Base-by-base conservation (phyloP, 2,329 filamentous ascomycete species). In the Fonsecaea nubica region DNA sequence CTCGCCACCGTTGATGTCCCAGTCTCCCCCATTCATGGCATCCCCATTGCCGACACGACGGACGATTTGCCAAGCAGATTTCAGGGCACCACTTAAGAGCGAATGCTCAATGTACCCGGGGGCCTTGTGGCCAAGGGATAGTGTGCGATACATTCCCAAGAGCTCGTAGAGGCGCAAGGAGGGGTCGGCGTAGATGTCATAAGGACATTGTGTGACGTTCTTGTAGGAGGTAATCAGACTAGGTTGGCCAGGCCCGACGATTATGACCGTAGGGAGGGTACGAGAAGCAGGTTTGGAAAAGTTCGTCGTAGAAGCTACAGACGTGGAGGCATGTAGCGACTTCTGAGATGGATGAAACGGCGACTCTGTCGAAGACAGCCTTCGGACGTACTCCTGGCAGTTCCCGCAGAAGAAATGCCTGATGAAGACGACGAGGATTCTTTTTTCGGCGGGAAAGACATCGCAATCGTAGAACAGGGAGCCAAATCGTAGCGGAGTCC, bases 381-480 rank as follows among this genome's bases (percentile, higher is more conserved):
- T 81, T 65, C 86, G 86, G 30, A 93, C 80, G 76, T 90, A 93
- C 75, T 92, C 89, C 77, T 92, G 90, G 79, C 91, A 93, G 76
- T 89, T 90, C 89, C 90, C 90, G 75, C 91, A 93, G 82, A 91
- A 92, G 78, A 93, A 93, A 79, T 93, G 90, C 53, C 91, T 85
- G 64, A 93, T 84, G 75, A 93, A 93, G 71, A 93, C 86, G 50
- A 92, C 78, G 36, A 93, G 81, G 33, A 91, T 86, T 2, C 87
- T 81, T 18, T 80, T 12, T 84, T 80, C 53, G 33, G 63, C 32
- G 30, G 50, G 64, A 48, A 40, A 12, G 65, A 68, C 13, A 63
- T 69, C 52, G 18, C 33, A 38, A 21, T 63, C 48, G 48, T 61
- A 54, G 58, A 71, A 71, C 18, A 71, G 58, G 33, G 64, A 64